Percentiles rank a stretch among this genome's conserved stretches.
These are phyloP conservation scores for Thozetella sp. DNA, from an alignment of 495 filamentous ascomycete species.

Conservation along the genomic window DNA sequence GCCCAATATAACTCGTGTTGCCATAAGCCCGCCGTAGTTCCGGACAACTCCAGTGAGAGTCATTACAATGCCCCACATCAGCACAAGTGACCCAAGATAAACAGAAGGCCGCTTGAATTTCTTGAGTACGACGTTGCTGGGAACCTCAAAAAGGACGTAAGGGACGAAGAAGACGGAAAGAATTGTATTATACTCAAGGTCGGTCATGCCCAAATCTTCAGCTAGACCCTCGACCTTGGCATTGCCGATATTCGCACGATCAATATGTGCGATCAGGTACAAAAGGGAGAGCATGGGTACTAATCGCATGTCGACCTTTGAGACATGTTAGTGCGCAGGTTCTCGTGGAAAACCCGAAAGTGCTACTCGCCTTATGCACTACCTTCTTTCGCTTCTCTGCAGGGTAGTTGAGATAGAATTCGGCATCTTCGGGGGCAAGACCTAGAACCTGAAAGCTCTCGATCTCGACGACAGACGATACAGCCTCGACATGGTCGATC, in stretches of 20 bases:
- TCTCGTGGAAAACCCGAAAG: neutral
- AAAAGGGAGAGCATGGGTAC: constrained; percentile 46
- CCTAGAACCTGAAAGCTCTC: neutral
- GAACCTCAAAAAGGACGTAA: constrained; percentile 39
- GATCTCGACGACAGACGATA: neutral
- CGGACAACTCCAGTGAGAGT: constrained; percentile 65
- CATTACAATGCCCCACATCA: constrained; percentile 70
- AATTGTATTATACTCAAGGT: constrained; percentile 67
- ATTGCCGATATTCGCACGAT: constrained; percentile 35
- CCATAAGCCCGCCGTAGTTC: constrained; percentile 49
- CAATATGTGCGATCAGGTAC: constrained; percentile 36
- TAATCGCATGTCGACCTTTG: constrained; percentile 30
- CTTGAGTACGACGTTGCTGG: constrained; percentile 81
- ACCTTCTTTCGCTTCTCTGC: neutral
- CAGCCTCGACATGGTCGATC: neutral
- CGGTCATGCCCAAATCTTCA: constrained; percentile 59
- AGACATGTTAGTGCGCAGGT: neutral
- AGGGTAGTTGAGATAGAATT: neutral
- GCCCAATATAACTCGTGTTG: constrained; percentile 61
- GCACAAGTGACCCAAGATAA: constrained; percentile 46
- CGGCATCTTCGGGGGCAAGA: neutral
- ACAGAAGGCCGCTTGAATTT: constrained; percentile 41
- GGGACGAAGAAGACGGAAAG: constrained; percentile 57
- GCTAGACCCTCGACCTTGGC: constrained; percentile 59
- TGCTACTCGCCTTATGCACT: neutral